phyloP scores from a whole-genome alignment of 2,329 filamentous ascomycete species.

The Claviceps pazoutovae region DNA sequence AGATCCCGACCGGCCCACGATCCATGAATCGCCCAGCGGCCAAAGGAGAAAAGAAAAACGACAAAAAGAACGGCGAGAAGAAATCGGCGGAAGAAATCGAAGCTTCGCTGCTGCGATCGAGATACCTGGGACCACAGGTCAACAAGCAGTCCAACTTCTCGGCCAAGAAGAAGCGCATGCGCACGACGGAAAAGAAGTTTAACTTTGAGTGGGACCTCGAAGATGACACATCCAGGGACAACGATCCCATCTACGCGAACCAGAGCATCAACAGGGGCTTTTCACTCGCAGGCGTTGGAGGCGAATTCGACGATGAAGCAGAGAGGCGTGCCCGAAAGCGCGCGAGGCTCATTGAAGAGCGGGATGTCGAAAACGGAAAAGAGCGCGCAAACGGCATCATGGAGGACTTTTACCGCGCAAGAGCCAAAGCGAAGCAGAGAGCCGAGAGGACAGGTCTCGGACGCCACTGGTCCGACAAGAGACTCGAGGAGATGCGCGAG shows the following conservation, averaged over 20 bases:
- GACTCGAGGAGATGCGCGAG: slow-evolving; percentile 84
- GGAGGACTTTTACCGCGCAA: slow-evolving; percentile 61
- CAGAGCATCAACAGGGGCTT: slow-evolving; percentile 18
- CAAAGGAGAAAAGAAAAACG: slow-evolving; percentile 24
- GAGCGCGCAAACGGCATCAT: slow-evolving; percentile 67
- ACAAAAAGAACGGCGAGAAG: slow-evolving; percentile 22
- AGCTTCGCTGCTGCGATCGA: slow-evolving; percentile 57
- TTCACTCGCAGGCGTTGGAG: slow-evolving; percentile 34
- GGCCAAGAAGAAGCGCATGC: slow-evolving; percentile 86
- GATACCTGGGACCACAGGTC: slow-evolving; percentile 84
- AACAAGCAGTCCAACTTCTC: slow-evolving; percentile 77
- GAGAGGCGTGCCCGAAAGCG: slow-evolving; percentile 42
- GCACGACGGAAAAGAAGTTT: slow-evolving; percentile 92
- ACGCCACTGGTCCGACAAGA: slow-evolving; percentile 94
- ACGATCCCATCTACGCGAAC: slow-evolving; percentile 60
- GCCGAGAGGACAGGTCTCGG: slow-evolving; percentile 63
- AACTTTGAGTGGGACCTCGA: slow-evolving; percentile 97
- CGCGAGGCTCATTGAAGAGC: slow-evolving; percentile 56
- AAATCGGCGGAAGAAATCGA: slow-evolving; percentile 49
- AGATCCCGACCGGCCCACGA: slow-evolving; percentile 57
- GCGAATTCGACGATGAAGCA: slow-evolving; percentile 38
- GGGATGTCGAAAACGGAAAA: slow-evolving; percentile 62
- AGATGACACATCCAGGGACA: slow-evolving; percentile 60
- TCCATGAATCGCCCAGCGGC: slow-evolving; percentile 38
- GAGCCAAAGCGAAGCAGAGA: slow-evolving; percentile 53